Evolutionary conservation across 1,284 basidiomycete species (phyloP), one percentile per base, ranked within the genome.

Genomic region (Trametes sp.): DNA sequence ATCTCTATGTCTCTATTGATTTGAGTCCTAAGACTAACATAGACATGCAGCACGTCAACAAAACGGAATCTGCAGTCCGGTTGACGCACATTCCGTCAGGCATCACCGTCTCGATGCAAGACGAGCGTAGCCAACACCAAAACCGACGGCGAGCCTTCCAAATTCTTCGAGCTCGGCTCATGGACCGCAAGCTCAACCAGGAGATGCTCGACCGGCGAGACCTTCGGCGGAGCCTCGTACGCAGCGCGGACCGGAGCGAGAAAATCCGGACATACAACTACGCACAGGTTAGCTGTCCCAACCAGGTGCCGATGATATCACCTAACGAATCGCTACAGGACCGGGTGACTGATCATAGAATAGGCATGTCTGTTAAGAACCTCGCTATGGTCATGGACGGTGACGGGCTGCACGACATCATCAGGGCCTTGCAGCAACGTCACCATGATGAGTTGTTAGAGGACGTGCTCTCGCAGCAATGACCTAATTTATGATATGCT

Each of bases 61-160:
- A 94, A 83, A 99, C 97, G 0, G 98, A 99, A 77, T 98, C 96
- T 0, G 98, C 98, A 1, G 94, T 99, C n/a, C 90, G 98, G 1
- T 78, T 99, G 36, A 98, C 96, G 0, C 98, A 99, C 71, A 79
- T 94, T 14, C 97, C 98, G 0, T 94, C 95, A 1, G 96, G 96
- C 0, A 93, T 98, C 59, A 92, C 90, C 0, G 98, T 99, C 10
- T 96, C 95, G 4, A 98, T 98, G 95, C 98, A 99, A 79, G 97
- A 99, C 71, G 96, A 96, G 66, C 87, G 98, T 10, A 95, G 92
- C 72, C 97, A 99, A 74, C 97, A 99, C 74, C 92, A 94, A 92
- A 98, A 98, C 73, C 88, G 88, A 70, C 87, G 91, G 4, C 89
- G 92, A 60, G 96, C 96, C 0, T 98, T 94, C 78, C 90, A 92